Conservation (phyloP, 2,329 filamentous ascomycete species). For the Lasiodiplodia sp. region DNA sequence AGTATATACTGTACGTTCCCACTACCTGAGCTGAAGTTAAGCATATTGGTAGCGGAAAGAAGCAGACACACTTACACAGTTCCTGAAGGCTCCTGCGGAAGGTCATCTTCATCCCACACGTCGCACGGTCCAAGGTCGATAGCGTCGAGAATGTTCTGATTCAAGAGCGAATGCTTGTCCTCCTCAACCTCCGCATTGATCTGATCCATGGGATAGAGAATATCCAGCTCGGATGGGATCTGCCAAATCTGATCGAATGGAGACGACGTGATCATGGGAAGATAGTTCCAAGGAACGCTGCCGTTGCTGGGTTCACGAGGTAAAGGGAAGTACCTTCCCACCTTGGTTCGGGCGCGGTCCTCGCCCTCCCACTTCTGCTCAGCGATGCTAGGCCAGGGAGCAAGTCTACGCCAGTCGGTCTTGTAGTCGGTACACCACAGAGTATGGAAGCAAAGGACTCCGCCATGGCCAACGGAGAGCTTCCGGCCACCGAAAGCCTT, state of each 20-base stretch:
- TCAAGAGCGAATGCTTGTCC: slow-evolving; percentile 29
- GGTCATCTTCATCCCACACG: slow-evolving; percentile 20
- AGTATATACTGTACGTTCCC: not conserved
- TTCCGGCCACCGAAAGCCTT: slow-evolving; percentile 21
- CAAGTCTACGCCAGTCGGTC: slow-evolving; percentile 42
- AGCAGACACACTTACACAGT: not conserved
- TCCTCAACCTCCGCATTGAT: slow-evolving; percentile 30
- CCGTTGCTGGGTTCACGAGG: slow-evolving; percentile 52
- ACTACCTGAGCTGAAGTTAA: not conserved
- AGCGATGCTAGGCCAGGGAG: slow-evolving; percentile 49
- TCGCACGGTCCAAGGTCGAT: slow-evolving; percentile 28
- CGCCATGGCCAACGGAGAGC: slow-evolving; percentile 29
- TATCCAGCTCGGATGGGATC: slow-evolving; percentile 47
- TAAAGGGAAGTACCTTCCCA: slow-evolving; percentile 52
- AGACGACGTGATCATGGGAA: slow-evolving; percentile 46
- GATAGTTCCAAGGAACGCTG: slow-evolving; percentile 52
- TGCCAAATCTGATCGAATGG: slow-evolving; percentile 48
- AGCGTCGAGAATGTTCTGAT: slow-evolving; percentile 31
- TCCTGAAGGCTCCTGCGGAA: not conserved
- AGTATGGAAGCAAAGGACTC: slow-evolving; percentile 48
- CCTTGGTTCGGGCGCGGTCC: slow-evolving; percentile 52
- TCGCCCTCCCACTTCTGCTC: slow-evolving; percentile 58
- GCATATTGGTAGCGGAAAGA: not conserved
- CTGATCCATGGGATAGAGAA: slow-evolving; percentile 48
- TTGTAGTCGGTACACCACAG: slow-evolving; percentile 46